Base-by-base conservation (phyloP, 2,329 filamentous ascomycete genomes). In the Magnaporthiopsis poae region DNA sequence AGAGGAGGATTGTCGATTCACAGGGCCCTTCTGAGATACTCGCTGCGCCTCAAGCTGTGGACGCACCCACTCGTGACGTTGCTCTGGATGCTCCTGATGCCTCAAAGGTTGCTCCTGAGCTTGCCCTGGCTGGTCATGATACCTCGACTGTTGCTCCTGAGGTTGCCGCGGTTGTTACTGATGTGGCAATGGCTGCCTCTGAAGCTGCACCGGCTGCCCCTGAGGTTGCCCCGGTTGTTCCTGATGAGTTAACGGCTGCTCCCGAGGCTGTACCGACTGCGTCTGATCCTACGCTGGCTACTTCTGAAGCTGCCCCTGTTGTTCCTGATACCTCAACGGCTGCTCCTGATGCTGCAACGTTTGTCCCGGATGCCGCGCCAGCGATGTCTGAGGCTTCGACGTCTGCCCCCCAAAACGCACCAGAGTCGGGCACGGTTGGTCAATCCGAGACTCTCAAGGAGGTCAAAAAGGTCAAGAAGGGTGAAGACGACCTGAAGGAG, bases 401-500 rank as follows among this genome's bases (percentile, higher is more conserved):
- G n/a, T n/a, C 46, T 56, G 21, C 46, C n/a, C 46, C 46, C 21
- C 21, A 56, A 9, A 11, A 25, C n/a, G 46, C 9, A 56, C n/a
- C 21, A 56, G 46, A 25, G 2, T 9, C 18, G 2, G 46, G 18
- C 2, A 21, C 7, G 8, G 21, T 5, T 56, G 46, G 8, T 5
- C 46, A 25, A 56, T 25, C 21, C 11, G 46, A 56, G 46, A 56
- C n/a, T 56, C 46, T 56, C 46, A 11, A 56, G 18, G 18, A 56
- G 9, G 5, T 56, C 3, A 25, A 56, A 56, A 56, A 56, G 46
- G 46, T 11, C 21, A 25, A 77, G 69, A 79, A 75, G 67, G 71
- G 68, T 52, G 78, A 74, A 69, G 78, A 76, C 69, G 79, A 74
- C 70, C 79, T 77, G 67, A 71, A 69, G 68, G 71, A 69, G 15